Percentiles rank a stretch among this genome's conserved stretches.
phyloP scores from a whole-genome alignment of 2,329 filamentous ascomycete species.

The Trichoderma aggressivum region DNA sequence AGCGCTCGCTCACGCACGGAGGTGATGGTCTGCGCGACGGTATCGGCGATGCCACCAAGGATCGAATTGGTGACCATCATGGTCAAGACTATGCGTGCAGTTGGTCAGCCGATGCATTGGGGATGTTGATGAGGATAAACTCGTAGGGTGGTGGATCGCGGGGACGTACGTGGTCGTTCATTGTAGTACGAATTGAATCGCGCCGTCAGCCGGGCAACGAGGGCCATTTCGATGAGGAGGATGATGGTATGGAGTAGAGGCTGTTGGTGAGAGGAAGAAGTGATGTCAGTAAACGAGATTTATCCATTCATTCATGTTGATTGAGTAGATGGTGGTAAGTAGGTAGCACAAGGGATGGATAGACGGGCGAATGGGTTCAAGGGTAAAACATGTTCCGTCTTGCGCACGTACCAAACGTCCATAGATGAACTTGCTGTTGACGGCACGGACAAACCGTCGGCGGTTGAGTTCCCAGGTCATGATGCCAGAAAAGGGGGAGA shows the following conservation, averaged over 20 bases:
- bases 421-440: constrained; percentile 66
- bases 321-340: neutral
- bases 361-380: neutral
- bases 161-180: constrained; percentile 69
- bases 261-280: constrained; percentile 44
- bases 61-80: constrained; percentile 99
- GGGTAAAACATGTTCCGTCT: neutral
- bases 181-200: constrained; percentile 95
- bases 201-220: constrained; percentile 75
- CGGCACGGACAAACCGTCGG: constrained; percentile 60
- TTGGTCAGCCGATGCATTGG: neutral
- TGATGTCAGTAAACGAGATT: neutral
- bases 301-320: neutral
- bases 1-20: constrained; percentile 67
- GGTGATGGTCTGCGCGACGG: constrained; percentile 89
- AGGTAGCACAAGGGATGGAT: neutral
- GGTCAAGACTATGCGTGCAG: constrained; percentile 68
- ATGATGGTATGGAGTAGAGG: constrained; percentile 82
- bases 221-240: constrained; percentile 82
- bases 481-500: constrained; percentile 16
- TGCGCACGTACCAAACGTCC: constrained; percentile 64
- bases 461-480: constrained; percentile 59
- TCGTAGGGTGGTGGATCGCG: neutral
- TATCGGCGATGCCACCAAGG: constrained; percentile 92
- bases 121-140: neutral